phyloP scores from a whole-genome alignment of 106 monocot species.

The Dendrobium officinale region DNA sequence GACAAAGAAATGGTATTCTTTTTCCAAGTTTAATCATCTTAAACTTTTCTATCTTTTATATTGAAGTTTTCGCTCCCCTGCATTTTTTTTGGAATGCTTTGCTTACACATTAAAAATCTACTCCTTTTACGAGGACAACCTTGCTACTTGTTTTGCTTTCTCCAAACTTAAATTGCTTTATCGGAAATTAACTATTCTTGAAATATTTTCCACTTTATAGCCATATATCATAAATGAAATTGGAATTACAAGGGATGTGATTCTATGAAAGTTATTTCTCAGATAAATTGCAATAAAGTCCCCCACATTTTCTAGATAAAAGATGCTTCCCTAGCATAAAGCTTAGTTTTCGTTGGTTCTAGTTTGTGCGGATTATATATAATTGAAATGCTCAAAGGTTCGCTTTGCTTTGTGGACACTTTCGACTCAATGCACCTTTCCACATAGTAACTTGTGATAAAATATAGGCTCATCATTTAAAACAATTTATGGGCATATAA shows the following conservation, averaged over 20 bases:
- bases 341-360: background rate
- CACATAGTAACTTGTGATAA: background rate
- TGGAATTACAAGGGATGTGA: background rate
- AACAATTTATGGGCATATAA: too few species aligned
- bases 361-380: background rate
- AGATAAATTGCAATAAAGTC: background rate
- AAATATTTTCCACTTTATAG: background rate
- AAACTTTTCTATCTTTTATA: background rate
- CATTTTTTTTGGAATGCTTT: background rate
- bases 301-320: background rate
- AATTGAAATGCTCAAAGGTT: background rate
- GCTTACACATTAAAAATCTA: background rate
- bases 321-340: background rate
- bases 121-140: background rate
- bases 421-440: background rate
- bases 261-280: background rate
- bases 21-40: background rate
- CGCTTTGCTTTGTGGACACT: background rate
- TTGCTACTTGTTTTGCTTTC: background rate
- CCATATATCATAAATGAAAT: background rate
- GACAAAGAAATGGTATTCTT: slow-evolving; percentile 79
- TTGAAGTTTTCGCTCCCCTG: background rate
- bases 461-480: background rate
- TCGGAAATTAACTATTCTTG: background rate
- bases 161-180: background rate